phyloP scores from a whole-genome alignment of 2,329 filamentous ascomycete genomes.

The Thielaviopsis musarum region DNA sequence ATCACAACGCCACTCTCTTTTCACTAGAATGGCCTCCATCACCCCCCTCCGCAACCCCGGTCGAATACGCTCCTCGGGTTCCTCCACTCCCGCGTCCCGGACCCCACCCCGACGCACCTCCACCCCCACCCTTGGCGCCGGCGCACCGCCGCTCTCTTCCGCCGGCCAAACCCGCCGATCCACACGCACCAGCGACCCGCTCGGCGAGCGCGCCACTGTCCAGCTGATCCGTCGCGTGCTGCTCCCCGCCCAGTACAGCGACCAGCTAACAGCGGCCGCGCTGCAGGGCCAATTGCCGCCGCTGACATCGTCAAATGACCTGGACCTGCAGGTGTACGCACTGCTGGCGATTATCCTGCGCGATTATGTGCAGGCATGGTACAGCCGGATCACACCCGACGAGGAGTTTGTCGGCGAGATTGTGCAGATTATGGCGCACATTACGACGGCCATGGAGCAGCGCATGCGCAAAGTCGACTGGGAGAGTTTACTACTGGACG shows the following conservation, averaged over 20 bases:
- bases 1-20: neutral
- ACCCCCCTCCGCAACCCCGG: neutral
- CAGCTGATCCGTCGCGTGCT: conserved; percentile 70
- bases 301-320: conserved; percentile 82
- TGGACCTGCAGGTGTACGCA: conserved; percentile 78
- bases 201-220: conserved; percentile 63
- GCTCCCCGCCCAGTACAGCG: conserved; percentile 48
- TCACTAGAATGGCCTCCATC: neutral
- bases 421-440: conserved; percentile 81
- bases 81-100: neutral
- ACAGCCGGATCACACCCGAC: conserved; percentile 79
- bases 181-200: conserved; percentile 29
- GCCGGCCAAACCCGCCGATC: conserved; percentile 18
- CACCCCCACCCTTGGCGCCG: conserved; percentile 10
- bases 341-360: conserved; percentile 77
- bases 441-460: conserved; percentile 74
- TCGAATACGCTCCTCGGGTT: neutral
- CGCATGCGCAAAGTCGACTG: conserved; percentile 68
- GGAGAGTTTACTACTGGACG: conserved; percentile 68
- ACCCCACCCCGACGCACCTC: neutral
- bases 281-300: conserved; percentile 76
- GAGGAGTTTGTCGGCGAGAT: conserved; percentile 77
- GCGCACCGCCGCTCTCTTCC: conserved; percentile 5
- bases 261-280: conserved; percentile 38
- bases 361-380: conserved; percentile 88